Conservation (phyloP, 2,329 filamentous ascomycete species). For the Alternaria sp. region DNA sequence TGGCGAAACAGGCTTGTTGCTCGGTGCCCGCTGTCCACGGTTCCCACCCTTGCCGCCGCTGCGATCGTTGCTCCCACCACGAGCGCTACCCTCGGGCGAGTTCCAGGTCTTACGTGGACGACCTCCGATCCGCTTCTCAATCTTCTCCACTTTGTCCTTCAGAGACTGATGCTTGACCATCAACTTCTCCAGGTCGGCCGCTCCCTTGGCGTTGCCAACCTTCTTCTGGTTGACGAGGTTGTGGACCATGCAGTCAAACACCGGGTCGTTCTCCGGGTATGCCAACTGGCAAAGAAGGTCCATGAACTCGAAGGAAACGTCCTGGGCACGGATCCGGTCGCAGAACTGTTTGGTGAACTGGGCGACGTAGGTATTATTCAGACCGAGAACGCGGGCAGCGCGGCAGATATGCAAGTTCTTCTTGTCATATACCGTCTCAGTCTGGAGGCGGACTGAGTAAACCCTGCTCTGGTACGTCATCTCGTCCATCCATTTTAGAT, state of each 20-base stretch:
- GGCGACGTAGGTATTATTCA: conserved; percentile 38
- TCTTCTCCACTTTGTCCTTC: conserved; percentile 12
- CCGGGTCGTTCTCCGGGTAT: conserved; percentile 29
- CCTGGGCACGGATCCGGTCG: conserved; percentile 31
- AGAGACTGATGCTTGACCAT: conserved; percentile 10
- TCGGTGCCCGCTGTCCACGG: not conserved
- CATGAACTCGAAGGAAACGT: conserved; percentile 21
- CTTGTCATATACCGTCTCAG: conserved; percentile 17
- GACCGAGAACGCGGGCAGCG: conserved; percentile 31
- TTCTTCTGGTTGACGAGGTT: conserved; percentile 26
- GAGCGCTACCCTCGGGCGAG: not conserved
- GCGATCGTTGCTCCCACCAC: not conserved
- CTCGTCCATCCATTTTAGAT: conserved; percentile 35
- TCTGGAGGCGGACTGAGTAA: conserved; percentile 31
- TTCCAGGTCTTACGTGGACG: not conserved
- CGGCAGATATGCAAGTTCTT: conserved; percentile 35
- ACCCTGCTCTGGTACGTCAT: conserved; percentile 29
- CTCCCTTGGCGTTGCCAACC: not conserved
- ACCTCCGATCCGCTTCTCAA: conserved; percentile 4
- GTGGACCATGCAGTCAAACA: conserved; percentile 38
- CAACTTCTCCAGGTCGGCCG: conserved; percentile 6
- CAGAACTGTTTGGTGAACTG: conserved; percentile 42
- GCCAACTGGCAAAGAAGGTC: conserved; percentile 23
- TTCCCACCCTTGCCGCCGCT: not conserved
- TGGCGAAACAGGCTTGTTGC: not conserved